Conservation (phyloP, 2,329 filamentous ascomycete genomes). For the Zasmidium citrigriseum region DNA sequence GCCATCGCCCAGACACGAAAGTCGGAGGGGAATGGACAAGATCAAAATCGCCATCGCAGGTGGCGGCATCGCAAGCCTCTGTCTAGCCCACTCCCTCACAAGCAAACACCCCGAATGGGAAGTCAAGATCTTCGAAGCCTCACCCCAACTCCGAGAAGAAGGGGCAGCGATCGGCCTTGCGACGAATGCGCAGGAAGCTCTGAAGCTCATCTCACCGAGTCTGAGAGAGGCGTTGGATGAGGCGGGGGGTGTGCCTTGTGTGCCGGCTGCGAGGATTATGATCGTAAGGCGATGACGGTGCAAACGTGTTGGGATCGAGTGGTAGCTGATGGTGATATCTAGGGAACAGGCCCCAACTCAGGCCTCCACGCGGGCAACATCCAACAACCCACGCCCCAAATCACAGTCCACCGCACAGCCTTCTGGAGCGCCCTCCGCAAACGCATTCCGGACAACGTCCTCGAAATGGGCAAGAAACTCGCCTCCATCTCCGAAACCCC, state of each 20-base stretch:
- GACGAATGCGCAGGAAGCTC: constrained; percentile 11
- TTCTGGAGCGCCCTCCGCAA: background rate
- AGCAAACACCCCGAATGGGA: constrained; percentile 4
- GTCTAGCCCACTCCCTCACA: constrained; percentile 7
- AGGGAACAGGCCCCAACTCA: constrained; percentile 1
- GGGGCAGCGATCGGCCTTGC: constrained; percentile 12
- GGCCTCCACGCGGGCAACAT: constrained; percentile 4
- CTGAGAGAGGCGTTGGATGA: constrained; percentile 11
- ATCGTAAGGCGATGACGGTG: constrained; percentile 6
- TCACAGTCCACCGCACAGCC: background rate
- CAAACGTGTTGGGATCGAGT: background rate
- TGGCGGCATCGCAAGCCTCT: constrained; percentile 13
- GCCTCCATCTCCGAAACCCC: background rate
- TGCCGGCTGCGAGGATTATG: constrained; percentile 10
- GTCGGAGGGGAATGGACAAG: background rate
- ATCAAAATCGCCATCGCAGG: constrained; percentile 27
- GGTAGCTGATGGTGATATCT: background rate
- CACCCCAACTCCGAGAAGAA: background rate
- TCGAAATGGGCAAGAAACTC: background rate
- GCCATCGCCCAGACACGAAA: no score
- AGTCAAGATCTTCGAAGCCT: constrained; percentile 13
- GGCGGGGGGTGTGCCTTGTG: constrained; percentile 8
- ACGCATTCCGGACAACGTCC: background rate
- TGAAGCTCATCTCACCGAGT: constrained; percentile 8
- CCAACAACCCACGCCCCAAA: background rate